Evolutionary conservation across 1,284 basidiomycete genomes (phyloP), one percentile per base, ranked within the genome.

Genomic region (Cutaneotrichosporon dermatis): DNA sequence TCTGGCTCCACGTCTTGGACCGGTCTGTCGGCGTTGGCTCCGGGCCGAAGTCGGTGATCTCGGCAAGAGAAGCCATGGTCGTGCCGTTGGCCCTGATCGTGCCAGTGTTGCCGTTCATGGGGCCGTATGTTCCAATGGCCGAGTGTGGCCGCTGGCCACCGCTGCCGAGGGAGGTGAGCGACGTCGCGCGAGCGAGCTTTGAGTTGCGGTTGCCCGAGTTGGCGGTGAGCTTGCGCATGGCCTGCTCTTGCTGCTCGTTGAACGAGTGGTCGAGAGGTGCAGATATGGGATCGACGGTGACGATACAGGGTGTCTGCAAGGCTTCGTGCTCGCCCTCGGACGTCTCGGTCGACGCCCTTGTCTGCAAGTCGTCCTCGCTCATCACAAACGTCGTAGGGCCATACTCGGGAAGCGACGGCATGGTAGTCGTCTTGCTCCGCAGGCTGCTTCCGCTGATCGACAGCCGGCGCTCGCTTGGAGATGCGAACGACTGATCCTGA

Each of bases 391-490:
- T 35, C 13, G 10, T 56, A 50, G 34, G 9, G n/a, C 49, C 52
- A 40, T 58, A 37, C 57, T 62, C 64, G 4, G 56, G 56, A 7
- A 65, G 46, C 8, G 55, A 50, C 3, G 63, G 60, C 12, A 65
- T 57, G 25, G 49, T 44, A 12, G 40, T 49, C 6, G 51, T 53
- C 57, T 64, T 64, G 39, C 45, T 44, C 6, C 42, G 48, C 4
- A 58, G 16, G 4, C 44, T 56, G 6, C 45, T 56, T n/a, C 50
- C 59, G 12, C 42, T 41, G 45, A 57, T 34, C 48, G 59, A 57
- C 1, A 49, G 48, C 7, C 54, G 59, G 35, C 57, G 57, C 34
- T 55, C 57, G 34, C 6, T 25, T 13, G n/a, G 25, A 25, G 25
- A 25, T 25, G 25, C 25, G 25, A 25, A 25, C 25, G 25, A 25